Percentiles rank a stretch among this genome's conserved stretches.
Conservation (phyloP, 768 basidiomycete genomes). For the Candolleomyces aberdarensis region DNA sequence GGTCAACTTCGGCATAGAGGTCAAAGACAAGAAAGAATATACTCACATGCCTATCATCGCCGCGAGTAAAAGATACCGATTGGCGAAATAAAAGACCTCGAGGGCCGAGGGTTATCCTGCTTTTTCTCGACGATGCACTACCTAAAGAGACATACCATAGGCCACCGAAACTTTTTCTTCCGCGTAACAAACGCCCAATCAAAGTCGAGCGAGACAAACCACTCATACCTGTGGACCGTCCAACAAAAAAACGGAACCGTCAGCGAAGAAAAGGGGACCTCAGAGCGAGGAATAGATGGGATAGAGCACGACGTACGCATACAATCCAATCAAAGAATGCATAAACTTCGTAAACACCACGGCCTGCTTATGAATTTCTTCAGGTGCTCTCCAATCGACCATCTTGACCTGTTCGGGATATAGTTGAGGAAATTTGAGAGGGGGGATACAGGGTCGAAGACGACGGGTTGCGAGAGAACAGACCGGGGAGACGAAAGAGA, state of each 20-base stretch:
- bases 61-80: slow-evolving; percentile 62
- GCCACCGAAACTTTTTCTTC: slow-evolving; percentile 61
- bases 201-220: slow-evolving; percentile 57
- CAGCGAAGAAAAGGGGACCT: not conserved
- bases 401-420: slow-evolving; percentile 22
- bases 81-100: slow-evolving; percentile 65
- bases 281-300: not conserved
- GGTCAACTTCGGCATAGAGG: not conserved
- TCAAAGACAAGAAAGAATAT: slow-evolving; percentile 9
- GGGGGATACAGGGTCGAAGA: not conserved
- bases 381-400: slow-evolving; percentile 53
- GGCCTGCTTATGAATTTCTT: slow-evolving; percentile 45
- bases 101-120: not conserved
- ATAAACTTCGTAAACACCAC: slow-evolving; percentile 48
- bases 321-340: slow-evolving; percentile 57
- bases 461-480: too few species aligned
- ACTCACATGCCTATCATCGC: slow-evolving; percentile 69
- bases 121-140: too few species aligned
- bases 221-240: slow-evolving; percentile 50
- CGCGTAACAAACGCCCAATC: slow-evolving; percentile 60
- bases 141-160: slow-evolving; percentile 43
- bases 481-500: not conserved
- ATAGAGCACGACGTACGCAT: slow-evolving; percentile 35
- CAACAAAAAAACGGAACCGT: not conserved
- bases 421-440: not conserved